phyloP scores from a whole-genome alignment of 805 yeast genomes.

The Hanseniaspora opuntiae region DNA sequence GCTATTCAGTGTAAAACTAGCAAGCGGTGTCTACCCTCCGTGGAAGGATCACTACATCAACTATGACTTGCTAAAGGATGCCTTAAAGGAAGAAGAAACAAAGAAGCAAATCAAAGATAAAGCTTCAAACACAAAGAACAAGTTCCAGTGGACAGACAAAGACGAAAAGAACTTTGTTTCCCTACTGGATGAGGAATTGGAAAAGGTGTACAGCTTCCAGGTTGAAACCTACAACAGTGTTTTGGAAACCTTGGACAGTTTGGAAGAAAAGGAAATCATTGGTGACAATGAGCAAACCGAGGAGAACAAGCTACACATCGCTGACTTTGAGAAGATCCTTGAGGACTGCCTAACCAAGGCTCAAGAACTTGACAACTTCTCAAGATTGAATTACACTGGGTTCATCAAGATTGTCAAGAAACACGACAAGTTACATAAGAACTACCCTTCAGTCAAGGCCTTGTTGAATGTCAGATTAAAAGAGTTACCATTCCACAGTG shows the following conservation, averaged over 20 bases:
- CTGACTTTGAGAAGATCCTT: constrained; percentile 47
- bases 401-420: constrained; percentile 88
- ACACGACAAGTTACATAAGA: constrained; percentile 81
- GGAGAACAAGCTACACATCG: constrained; percentile 39
- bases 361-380: constrained; percentile 76
- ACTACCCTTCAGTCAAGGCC: constrained; percentile 74
- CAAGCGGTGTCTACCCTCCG: constrained; percentile 70
- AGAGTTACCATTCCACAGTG: constrained; percentile 81
- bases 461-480: constrained; percentile 75
- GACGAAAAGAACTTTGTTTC: constrained; percentile 61
- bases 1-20: constrained; percentile 77
- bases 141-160: constrained; percentile 43
- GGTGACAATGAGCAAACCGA: constrained; percentile 32
- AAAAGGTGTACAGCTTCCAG: constrained; percentile 67
- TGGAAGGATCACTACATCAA: constrained; percentile 69
- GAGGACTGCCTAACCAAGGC: constrained; percentile 66
- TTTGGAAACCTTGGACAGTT: constrained; percentile 45
- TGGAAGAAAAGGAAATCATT: constrained; percentile 33
- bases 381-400: constrained; percentile 87
- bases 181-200: constrained; percentile 54
- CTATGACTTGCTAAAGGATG: constrained; percentile 51
- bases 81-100: constrained; percentile 54
- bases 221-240: constrained; percentile 52
- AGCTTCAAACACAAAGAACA: constrained; percentile 14
- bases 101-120: constrained; percentile 18